A percentile compares a stretch with the other conserved stretches of the same genome.
Evolutionary conservation across 805 yeast species (phyloP).

Genomic region (Metschnikowia henanensis): DNA sequence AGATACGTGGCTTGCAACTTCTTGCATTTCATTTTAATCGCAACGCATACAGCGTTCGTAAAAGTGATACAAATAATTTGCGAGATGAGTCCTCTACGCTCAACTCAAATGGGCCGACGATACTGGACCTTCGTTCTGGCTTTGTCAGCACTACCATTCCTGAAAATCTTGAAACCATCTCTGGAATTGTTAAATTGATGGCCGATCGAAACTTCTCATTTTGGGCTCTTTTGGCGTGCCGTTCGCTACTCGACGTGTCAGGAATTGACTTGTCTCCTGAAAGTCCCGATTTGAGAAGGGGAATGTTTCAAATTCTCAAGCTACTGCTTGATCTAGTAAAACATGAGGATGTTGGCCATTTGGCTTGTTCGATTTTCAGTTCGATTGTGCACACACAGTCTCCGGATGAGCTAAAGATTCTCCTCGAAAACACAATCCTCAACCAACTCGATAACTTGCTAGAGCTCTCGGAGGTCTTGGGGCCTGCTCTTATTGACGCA

Average conservation of each 20-base stretch:
- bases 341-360: conserved; percentile 20
- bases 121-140: not conserved
- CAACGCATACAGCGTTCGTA: conserved; percentile 1
- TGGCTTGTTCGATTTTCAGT: conserved; percentile 34
- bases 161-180: not conserved
- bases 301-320: conserved; percentile 27
- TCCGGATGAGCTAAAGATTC: conserved; percentile 9
- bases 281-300: not conserved
- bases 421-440: conserved; percentile 40
- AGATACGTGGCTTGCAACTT: conserved; percentile 28
- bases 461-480: conserved; percentile 26
- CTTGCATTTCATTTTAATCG: conserved; percentile 24
- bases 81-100: not conserved
- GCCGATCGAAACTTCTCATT: conserved; percentile 15
- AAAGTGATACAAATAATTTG: not conserved
- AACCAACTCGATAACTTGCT: conserved; percentile 50
- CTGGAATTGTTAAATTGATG: conserved; percentile 2
- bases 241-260: conserved; percentile 1
- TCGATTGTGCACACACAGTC: conserved; percentile 14
- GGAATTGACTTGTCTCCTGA: not conserved
- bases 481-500: conserved; percentile 51
- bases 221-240: conserved; percentile 27
- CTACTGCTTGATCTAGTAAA: conserved; percentile 39
- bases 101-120: not conserved
- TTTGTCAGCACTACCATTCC: not conserved